phyloP scores from a whole-genome alignment of 495 filamentous ascomycete genomes.

The Bryoglossum gracile region DNA sequence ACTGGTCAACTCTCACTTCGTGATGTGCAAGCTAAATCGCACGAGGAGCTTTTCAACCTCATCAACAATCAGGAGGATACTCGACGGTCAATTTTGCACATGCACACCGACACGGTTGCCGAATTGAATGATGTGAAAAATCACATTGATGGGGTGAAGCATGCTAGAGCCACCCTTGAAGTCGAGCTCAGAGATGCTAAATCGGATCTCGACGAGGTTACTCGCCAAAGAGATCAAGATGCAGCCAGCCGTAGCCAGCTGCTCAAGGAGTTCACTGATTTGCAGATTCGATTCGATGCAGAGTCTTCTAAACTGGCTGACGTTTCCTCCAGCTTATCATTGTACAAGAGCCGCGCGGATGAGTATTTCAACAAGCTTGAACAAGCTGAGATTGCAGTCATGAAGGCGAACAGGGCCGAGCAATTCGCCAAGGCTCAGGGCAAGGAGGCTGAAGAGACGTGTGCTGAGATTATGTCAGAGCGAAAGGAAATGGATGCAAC shows the following conservation, averaged over 20 bases:
- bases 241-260: constrained; percentile 75
- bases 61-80: constrained; percentile 93
- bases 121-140: constrained; percentile 81
- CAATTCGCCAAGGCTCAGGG: constrained; percentile 88
- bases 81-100: constrained; percentile 68
- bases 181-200: constrained; percentile 82
- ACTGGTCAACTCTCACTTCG: constrained; percentile 85
- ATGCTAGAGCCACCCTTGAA: constrained; percentile 67
- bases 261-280: constrained; percentile 84
- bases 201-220: constrained; percentile 77
- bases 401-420: constrained; percentile 87
- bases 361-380: constrained; percentile 98
- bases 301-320: constrained; percentile 82
- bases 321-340: constrained; percentile 69
- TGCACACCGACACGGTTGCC: constrained; percentile 76
- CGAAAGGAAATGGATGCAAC: constrained; percentile 81
- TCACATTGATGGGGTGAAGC: constrained; percentile 78
- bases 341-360: constrained; percentile 91
- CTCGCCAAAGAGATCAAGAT: constrained; percentile 73
- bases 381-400: constrained; percentile 89
- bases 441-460: constrained; percentile 85
- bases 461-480: constrained; percentile 84
- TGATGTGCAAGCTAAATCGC: constrained; percentile 87
- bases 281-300: constrained; percentile 87
- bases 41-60: constrained; percentile 90